A percentile compares a stretch with the other conserved stretches of the same genome.
These are phyloP conservation scores for Mortierella antarctica DNA, from an alignment of 192 early-diverging fungal species.

Conservation along the genomic window DNA sequence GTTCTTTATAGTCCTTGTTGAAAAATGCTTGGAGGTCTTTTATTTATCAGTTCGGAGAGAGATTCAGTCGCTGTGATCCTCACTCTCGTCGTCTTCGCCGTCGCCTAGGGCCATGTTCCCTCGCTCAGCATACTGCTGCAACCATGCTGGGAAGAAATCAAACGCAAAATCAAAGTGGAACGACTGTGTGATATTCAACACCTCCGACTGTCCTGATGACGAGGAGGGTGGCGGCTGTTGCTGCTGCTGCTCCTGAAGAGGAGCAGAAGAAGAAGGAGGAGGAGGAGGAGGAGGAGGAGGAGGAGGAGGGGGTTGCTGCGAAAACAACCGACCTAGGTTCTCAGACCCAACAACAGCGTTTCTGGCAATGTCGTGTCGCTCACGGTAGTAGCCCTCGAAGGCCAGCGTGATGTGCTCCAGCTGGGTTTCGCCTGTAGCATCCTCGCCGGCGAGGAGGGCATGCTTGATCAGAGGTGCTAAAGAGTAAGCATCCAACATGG, in stretches of 20 bases:
- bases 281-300: background rate
- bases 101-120: background rate
- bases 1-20: too few relatives aligned
- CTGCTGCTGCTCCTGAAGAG: background rate
- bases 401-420: conserved; percentile 1
- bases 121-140: conserved; percentile 13
- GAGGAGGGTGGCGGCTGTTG: background rate
- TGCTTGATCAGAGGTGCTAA: conserved; percentile 11
- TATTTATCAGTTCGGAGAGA: too few relatives aligned
- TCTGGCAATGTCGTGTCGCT: conserved; percentile 9
- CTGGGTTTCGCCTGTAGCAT: background rate
- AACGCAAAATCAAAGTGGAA: conserved; percentile 16
- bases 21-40: too few relatives aligned
- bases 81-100: background rate
- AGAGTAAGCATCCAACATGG: conserved; percentile 20
- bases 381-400: background rate
- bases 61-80: background rate
- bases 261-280: background rate
- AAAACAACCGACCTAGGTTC: background rate
- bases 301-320: background rate
- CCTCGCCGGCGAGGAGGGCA: background rate
- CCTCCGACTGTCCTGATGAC: background rate
- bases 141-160: conserved; percentile 21
- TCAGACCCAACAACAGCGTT: conserved; percentile 2
- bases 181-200: background rate